Conservation (phyloP, 495 filamentous ascomycete genomes). For the Neurospora sp. region DNA sequence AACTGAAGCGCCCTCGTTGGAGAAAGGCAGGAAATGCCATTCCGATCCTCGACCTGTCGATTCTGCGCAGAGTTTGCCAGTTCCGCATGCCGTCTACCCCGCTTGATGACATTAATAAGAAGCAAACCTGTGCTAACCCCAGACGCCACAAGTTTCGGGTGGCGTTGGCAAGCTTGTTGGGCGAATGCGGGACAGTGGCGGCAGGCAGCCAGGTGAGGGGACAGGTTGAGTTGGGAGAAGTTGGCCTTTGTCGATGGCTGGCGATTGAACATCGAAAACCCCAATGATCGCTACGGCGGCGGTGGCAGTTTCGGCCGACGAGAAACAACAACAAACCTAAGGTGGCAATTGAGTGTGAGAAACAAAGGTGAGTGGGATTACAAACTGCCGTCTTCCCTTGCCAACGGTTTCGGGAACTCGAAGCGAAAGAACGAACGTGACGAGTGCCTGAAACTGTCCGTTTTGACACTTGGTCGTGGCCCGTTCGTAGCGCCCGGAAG, state of each 20-base stretch:
- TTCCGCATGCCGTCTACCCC: neutral
- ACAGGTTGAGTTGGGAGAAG: neutral
- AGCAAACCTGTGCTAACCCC: neutral
- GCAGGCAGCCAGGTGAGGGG: neutral
- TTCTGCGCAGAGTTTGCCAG: neutral
- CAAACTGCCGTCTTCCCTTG: neutral
- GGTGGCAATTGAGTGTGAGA: neutral
- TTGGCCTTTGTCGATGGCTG: neutral
- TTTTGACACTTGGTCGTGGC: neutral
- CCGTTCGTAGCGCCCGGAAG: neutral
- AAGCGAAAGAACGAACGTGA: neutral
- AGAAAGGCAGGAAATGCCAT: neutral
- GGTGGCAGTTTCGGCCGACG: neutral
- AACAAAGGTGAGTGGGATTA: neutral
- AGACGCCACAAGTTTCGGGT: neutral
- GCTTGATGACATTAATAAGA: neutral
- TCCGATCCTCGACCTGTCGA: neutral
- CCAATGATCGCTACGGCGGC: neutral
- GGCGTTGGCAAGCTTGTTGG: neutral
- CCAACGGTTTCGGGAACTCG: neutral
- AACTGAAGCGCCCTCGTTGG: neutral
- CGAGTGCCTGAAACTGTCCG: neutral
- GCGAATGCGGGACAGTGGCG: neutral
- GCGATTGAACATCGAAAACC: neutral
- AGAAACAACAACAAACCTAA: neutral